These are phyloP conservation scores for Hyphopichia homilentoma DNA, from an alignment of 805 yeast genomes.

Conservation along the genomic window DNA sequence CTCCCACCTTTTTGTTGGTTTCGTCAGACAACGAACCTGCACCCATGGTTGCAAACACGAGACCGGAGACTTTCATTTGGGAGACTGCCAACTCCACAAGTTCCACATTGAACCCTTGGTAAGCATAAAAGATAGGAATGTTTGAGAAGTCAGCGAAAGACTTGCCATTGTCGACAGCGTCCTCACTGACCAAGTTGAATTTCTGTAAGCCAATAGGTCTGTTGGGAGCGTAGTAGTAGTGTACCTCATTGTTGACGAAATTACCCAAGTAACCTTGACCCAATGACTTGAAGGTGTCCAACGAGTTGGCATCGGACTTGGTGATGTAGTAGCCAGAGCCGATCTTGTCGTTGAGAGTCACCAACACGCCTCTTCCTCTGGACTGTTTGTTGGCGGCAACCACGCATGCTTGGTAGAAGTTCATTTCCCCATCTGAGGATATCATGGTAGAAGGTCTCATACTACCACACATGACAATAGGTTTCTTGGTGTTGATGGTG, in stretches of 20 bases:
- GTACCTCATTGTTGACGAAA: slow-evolving; percentile 62
- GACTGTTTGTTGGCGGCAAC: slow-evolving; percentile 54
- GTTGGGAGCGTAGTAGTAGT: slow-evolving; percentile 60
- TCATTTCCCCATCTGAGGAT: slow-evolving; percentile 72
- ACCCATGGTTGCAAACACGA: slow-evolving; percentile 68
- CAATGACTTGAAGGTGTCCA: slow-evolving; percentile 64
- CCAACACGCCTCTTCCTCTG: slow-evolving; percentile 56
- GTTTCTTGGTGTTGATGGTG: slow-evolving; percentile 41
- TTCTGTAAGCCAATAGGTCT: slow-evolving; percentile 47
- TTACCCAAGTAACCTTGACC: slow-evolving; percentile 72
- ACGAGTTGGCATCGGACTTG: slow-evolving; percentile 64
- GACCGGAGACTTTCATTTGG: slow-evolving; percentile 42
- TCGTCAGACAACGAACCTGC: slow-evolving; percentile 60
- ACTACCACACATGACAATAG: slow-evolving; percentile 67
- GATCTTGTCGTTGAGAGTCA: slow-evolving; percentile 64
- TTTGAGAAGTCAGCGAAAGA: slow-evolving; percentile 34
- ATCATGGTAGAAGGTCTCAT: slow-evolving; percentile 73
- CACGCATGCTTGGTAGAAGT: slow-evolving; percentile 64
- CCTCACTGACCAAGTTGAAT: slow-evolving; percentile 4
- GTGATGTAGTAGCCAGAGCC: slow-evolving; percentile 69
- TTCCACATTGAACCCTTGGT: slow-evolving; percentile 54
- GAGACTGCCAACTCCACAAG: slow-evolving; percentile 46
- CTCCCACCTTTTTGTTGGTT: slow-evolving; percentile 43
- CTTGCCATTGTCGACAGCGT: slow-evolving; percentile 8
- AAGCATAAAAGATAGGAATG: slow-evolving; percentile 57